phyloP scores from a whole-genome alignment of 2,329 filamentous ascomycete genomes.

The Trichophyton schoenleinii region DNA sequence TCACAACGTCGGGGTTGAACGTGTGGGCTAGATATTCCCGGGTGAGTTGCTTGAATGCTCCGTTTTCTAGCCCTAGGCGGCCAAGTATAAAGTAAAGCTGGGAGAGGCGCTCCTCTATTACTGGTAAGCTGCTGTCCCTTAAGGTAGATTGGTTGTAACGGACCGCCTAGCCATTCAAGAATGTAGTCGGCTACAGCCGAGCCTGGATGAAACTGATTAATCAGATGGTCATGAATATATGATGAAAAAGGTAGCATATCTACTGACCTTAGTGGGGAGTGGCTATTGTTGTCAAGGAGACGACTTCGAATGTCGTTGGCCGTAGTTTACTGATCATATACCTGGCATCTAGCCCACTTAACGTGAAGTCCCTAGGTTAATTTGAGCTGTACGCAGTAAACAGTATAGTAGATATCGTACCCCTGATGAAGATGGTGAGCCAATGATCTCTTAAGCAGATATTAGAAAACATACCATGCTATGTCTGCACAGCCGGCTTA shows the following conservation, averaged over 20 bases:
- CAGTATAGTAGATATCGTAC: background rate
- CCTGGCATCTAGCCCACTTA: conserved; percentile 49
- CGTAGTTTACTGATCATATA: conserved; percentile 51
- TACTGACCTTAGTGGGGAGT: conserved; percentile 44
- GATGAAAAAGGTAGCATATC: background rate
- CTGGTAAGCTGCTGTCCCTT: background rate
- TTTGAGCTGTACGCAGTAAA: background rate
- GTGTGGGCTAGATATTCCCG: conserved; percentile 44
- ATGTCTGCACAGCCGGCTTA: conserved; percentile 23
- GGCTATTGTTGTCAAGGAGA: conserved; percentile 53
- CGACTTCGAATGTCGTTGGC: conserved; percentile 58
- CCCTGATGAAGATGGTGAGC: background rate
- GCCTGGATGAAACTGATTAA: conserved; percentile 22
- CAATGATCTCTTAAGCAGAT: background rate
- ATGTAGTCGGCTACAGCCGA: conserved; percentile 52
- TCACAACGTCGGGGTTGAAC: conserved; percentile 48
- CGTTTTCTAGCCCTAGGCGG: conserved; percentile 44
- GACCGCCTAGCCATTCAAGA: conserved; percentile 45
- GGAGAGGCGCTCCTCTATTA: conserved; percentile 36
- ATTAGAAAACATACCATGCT: conserved; percentile 32
- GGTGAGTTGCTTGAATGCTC: conserved; percentile 50
- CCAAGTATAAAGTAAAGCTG: conserved; percentile 45
- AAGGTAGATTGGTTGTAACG: conserved; percentile 10
- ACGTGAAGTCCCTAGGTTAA: background rate
- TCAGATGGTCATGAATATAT: background rate